phyloP scores from a whole-genome alignment of 352 stramenopile species.

The Plasmopara viticola region DNA sequence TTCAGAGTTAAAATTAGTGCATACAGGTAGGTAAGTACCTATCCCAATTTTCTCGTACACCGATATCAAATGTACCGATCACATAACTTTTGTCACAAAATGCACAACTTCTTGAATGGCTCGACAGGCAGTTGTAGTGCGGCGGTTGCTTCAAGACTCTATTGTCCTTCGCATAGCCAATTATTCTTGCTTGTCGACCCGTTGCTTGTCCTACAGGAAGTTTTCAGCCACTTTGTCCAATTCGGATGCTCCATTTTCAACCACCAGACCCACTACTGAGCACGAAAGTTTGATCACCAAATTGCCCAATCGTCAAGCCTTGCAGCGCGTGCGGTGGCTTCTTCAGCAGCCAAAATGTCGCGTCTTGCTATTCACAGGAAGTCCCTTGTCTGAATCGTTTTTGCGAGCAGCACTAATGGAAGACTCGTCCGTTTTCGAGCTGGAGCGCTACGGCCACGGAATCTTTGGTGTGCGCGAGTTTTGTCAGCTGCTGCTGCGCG shows the following conservation, averaged over 20 bases:
- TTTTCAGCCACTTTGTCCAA: constrained; percentile 11
- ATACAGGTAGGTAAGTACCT: no score
- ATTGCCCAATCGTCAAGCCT: constrained; percentile 19
- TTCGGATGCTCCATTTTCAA: constrained; percentile 1
- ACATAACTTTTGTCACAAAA: no score
- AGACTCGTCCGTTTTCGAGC: constrained; percentile 41
- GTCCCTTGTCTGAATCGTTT: constrained; percentile 14
- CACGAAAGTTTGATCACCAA: constrained; percentile 35
- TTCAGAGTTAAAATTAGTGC: no score
- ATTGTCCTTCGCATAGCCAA: constrained; percentile 8
- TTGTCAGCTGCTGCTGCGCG: constrained; percentile 57
- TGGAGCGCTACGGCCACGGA: constrained; percentile 63
- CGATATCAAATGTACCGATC: no score
- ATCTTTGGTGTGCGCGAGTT: constrained; percentile 52
- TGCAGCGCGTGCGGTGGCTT: constrained; percentile 31
- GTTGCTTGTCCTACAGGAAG: constrained; percentile 10
- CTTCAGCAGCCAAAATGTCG: constrained; percentile 20
- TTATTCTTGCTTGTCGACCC: background rate
- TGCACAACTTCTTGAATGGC: constrained; percentile 7
- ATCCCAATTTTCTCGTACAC: no score
- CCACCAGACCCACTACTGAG: constrained; percentile 11
- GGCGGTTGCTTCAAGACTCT: constrained; percentile 8
- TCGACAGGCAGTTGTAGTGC: constrained; percentile 12
- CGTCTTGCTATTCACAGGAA: constrained; percentile 38
- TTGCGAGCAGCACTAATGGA: constrained; percentile 24